Evolutionary conservation across 1,284 basidiomycete species (phyloP).

Genomic region (Gymnopus androsaceus): DNA sequence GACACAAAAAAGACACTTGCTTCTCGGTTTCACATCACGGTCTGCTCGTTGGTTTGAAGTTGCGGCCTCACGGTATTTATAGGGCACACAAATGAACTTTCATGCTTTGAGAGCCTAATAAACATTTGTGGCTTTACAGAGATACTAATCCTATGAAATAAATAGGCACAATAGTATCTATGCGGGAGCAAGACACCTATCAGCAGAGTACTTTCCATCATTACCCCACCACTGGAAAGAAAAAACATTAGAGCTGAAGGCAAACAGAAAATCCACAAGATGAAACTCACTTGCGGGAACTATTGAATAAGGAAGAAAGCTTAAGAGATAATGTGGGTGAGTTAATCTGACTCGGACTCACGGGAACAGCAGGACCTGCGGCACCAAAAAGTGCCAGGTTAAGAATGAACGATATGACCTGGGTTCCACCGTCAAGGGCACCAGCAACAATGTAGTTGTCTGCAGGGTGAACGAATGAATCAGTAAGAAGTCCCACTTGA

Average conservation of each 20-base stretch:
- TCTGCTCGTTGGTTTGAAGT: no score
- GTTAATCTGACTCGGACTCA: background rate
- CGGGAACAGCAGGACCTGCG: slow-evolving; percentile 11
- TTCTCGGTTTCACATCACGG: no score
- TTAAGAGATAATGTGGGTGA: no score
- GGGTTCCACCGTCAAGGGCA: slow-evolving; percentile 21
- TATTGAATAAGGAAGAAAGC: no score
- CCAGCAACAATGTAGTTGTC: slow-evolving; percentile 20
- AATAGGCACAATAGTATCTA: no score
- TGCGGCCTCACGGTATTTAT: no score
- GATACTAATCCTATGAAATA: no score
- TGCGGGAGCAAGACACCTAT: slow-evolving; percentile 7
- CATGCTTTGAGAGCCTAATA: no score
- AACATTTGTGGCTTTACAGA: no score
- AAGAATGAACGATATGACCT: slow-evolving; percentile 23
- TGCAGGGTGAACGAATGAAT: slow-evolving; percentile 6
- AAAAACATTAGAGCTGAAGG: no score
- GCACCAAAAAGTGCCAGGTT: slow-evolving; percentile 22
- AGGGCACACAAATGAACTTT: no score
- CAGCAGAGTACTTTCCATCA: slow-evolving; percentile 5
- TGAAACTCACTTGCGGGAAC: background rate
- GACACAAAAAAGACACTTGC: no score
- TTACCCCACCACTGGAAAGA: slow-evolving; percentile 21
- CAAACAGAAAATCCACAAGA: background rate
- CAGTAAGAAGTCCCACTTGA: background rate